Conservation (phyloP, 306 rosid genomes). For the Cicer bijugum region DNA sequence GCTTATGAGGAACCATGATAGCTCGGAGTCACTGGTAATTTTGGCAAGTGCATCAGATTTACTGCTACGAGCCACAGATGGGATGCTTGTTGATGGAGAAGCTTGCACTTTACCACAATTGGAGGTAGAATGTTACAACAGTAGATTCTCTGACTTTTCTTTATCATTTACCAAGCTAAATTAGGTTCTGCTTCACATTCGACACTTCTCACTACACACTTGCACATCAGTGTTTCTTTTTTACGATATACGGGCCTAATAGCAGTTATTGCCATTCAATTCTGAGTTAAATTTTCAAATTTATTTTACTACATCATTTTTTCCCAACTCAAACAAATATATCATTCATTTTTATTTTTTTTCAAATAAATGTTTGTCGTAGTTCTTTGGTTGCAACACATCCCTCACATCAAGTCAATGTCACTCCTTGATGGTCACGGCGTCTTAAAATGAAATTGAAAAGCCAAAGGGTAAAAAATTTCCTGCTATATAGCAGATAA, state of each 20-base stretch:
- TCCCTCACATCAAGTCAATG: neutral
- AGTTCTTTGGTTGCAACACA: neutral
- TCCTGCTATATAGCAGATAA: neutral
- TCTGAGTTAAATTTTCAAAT: neutral
- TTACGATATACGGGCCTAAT: neutral
- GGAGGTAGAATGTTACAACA: slow-evolving; percentile 62
- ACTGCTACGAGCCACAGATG: slow-evolving; percentile 93
- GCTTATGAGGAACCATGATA: slow-evolving; percentile 91
- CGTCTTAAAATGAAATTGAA: neutral
- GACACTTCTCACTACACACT: neutral
- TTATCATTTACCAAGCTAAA: neutral
- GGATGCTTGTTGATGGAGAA: slow-evolving; percentile 98
- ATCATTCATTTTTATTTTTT: neutral
- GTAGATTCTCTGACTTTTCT: slow-evolving; percentile 22
- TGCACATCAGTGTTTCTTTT: slow-evolving; percentile 2
- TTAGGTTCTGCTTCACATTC: neutral
- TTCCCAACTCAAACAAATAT: slow-evolving; percentile 1
- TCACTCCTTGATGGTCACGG: neutral
- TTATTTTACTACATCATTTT: neutral
- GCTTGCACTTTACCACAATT: slow-evolving; percentile 95
- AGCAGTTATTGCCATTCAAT: neutral
- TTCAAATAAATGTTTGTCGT: neutral
- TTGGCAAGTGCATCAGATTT: slow-evolving; percentile 96
- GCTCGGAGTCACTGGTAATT: slow-evolving; percentile 79
- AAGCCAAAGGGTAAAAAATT: neutral